Base-by-base conservation (phyloP, 805 yeast species). In the Suhomyces sp. region DNA sequence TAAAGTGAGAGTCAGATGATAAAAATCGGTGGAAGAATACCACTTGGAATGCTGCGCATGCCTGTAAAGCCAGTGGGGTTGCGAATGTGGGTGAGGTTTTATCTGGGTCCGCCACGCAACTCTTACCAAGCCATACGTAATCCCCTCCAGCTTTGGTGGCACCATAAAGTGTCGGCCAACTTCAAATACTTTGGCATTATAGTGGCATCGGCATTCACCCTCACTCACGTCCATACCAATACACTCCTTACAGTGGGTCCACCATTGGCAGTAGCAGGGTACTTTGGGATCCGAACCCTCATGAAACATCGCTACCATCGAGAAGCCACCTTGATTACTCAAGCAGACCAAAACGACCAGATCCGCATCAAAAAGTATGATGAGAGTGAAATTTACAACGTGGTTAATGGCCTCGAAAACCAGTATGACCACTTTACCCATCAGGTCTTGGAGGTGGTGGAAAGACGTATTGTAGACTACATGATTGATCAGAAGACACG, bases 161-260 rank as follows among this genome's bases (percentile, higher is more conserved):
- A 63, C 49, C 58, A 60, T 3, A 54, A 51, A 20, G 60, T 71
- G 4, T 69, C 75, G 0, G 22, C 58, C 2, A 56, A 56, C 20
- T 54, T 62, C 46, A 72, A 73, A 51, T 69, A 64, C 54, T 68
- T 67, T 33, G 57, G 65, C 3, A 60, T 57, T 1, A 50, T 73
- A 13, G 53, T 66, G 0, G 43, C 60, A 2, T 51, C 65, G 2
- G 75, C 75, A 0, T 47, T 56, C 9, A 57, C 68, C 3, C 48
- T 73, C 15, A 67, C 66, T 5, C 70, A 72, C 50, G 43, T 74
- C 2, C 76, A 72, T 53, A 77, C 75, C 5, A 64, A 71, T 53
- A 55, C 64, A 3, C 45, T 73, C 5, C 53, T 71, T 12, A 73
- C 77, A 1, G 52, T 70, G 8, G 68, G 64, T 1, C 79, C 79